Evolutionary conservation across 768 basidiomycete species (phyloP).

Genomic region (Trametes maxima): DNA sequence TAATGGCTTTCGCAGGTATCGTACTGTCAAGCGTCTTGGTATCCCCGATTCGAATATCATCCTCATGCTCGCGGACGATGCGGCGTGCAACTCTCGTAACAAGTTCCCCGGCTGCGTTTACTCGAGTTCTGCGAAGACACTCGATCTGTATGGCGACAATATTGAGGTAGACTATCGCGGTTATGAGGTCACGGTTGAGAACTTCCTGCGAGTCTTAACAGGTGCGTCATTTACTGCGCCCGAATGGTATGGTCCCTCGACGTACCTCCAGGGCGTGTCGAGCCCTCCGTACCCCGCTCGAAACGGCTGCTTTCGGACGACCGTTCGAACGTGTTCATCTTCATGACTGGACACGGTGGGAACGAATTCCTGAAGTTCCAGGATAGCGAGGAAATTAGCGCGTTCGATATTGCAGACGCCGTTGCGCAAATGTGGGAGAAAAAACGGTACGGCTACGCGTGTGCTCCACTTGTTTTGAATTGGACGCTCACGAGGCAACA

Average conservation of each 20-base stretch:
- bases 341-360: constrained; percentile 98
- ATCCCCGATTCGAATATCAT: constrained; percentile 99
- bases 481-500: constrained; percentile 28
- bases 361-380: constrained; percentile 99
- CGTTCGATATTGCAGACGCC: constrained; percentile 96
- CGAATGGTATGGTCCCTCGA: not conserved
- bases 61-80: constrained; percentile 98
- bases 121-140: constrained; percentile 75
- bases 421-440: constrained; percentile 99
- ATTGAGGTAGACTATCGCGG: constrained; percentile 99
- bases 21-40: constrained; percentile 95
- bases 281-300: constrained; percentile 82
- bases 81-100: constrained; percentile 91
- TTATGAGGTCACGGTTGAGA: constrained; percentile 97
- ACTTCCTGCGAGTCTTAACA: constrained; percentile 88
- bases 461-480: not conserved
- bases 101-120: constrained; percentile 91
- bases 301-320: constrained; percentile 93
- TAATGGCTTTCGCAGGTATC: constrained; percentile 63
- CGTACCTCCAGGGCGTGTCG: constrained; percentile 69
- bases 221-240: constrained; percentile 50
- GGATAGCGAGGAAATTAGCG: constrained; percentile 97
- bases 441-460: constrained; percentile 59
- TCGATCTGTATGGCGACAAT: constrained; percentile 94
- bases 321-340: constrained; percentile 91